Percentiles rank a stretch among this genome's conserved stretches.
phyloP scores from a whole-genome alignment of 2,329 filamentous ascomycete genomes.

The Thielaviopsis musarum region DNA sequence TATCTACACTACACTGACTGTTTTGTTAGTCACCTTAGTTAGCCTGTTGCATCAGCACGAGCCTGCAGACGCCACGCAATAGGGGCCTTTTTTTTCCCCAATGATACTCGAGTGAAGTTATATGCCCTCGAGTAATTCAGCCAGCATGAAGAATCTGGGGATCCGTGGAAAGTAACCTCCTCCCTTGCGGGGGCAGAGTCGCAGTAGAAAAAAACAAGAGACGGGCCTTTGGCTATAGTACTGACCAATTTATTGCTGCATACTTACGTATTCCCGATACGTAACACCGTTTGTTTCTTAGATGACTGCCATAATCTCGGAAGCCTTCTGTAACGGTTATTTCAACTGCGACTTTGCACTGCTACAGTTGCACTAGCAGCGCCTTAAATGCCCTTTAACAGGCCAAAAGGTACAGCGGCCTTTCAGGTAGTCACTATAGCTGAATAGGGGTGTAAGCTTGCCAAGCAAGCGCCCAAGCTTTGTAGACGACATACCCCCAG shows the following conservation, averaged over 20 bases:
- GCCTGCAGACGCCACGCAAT: not conserved
- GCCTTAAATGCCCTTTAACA: no score
- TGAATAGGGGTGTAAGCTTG: not conserved
- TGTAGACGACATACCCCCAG: no score
- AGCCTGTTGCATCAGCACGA: not conserved
- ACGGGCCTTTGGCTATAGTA: no score
- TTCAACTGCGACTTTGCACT: not conserved
- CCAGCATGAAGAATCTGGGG: not conserved
- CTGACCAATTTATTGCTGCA: no score
- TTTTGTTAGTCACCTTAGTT: not conserved
- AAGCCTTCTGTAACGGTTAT: not conserved
- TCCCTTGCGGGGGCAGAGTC: not conserved
- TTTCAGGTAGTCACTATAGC: not conserved
- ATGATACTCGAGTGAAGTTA: no score
- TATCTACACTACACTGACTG: not conserved
- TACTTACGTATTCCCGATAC: no score
- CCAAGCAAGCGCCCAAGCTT: no score
- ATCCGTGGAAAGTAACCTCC: not conserved
- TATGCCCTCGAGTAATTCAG: not conserved
- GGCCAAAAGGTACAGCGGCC: not conserved
- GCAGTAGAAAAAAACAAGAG: not conserved
- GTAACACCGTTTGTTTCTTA: no score
- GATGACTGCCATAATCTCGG: not conserved
- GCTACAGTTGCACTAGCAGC: not conserved
- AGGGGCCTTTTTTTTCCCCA: not conserved